Conservation (phyloP, 2,329 filamentous ascomycete genomes). For the Hortaea werneckii region DNA sequence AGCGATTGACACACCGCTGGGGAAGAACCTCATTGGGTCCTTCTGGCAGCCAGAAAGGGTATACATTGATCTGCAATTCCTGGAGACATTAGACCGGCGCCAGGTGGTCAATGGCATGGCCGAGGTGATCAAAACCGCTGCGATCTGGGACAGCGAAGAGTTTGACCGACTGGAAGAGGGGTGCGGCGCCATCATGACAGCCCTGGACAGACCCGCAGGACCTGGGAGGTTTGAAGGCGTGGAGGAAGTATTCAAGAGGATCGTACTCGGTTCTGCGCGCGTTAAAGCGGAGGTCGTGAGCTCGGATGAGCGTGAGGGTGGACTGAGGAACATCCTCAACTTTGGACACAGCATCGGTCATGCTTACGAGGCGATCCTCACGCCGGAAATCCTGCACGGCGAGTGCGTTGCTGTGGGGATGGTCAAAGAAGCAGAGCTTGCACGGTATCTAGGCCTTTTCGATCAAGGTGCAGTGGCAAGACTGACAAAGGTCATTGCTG, state of each 20-base stretch:
- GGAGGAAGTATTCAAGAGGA: conserved; percentile 37
- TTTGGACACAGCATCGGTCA: conserved; percentile 98
- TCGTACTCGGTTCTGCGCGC: conserved; percentile 81
- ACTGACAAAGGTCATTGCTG: conserved; percentile 85
- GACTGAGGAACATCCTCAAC: conserved; percentile 86
- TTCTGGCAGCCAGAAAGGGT: conserved; percentile 95
- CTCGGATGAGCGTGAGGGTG: conserved; percentile 86
- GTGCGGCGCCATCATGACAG: conserved; percentile 63
- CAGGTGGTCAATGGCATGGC: conserved; percentile 99
- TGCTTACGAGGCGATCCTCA: conserved; percentile 88
- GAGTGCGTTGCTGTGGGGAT: conserved; percentile 96
- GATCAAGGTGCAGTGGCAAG: conserved; percentile 80
- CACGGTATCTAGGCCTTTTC: conserved; percentile 76
- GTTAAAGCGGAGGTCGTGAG: conserved; percentile 94
- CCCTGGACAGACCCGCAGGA: conserved; percentile 52
- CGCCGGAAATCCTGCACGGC: conserved; percentile 88
- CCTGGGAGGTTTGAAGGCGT: conserved; percentile 59
- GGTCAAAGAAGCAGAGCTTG: conserved; percentile 93
- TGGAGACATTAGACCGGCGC: conserved; percentile 78
- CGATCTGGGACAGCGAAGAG: conserved; percentile 85
- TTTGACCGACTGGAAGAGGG: conserved; percentile 78
- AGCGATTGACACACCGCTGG: conserved; percentile 88
- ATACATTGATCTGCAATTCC: conserved; percentile 86
- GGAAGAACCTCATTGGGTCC: conserved; percentile 89
- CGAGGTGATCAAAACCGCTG: conserved; percentile 76